Percentiles rank a stretch among this genome's conserved stretches.
Evolutionary conservation across 495 filamentous ascomycete species (phyloP).

Genomic region (Annulohypoxylon nitens): DNA sequence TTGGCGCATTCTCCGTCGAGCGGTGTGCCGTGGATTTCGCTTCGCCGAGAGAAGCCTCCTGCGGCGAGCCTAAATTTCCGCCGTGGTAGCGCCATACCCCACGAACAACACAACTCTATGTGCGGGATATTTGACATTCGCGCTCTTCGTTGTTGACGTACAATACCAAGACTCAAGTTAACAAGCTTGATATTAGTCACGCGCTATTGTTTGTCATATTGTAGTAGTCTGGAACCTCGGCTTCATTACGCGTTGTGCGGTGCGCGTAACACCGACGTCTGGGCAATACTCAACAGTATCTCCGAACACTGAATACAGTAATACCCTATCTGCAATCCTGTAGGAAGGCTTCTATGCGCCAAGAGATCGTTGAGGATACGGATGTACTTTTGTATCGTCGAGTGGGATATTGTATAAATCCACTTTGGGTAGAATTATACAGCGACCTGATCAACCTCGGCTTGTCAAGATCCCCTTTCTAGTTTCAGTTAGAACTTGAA

Average conservation of each 20-base stretch:
- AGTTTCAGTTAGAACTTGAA: background rate
- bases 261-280: slow-evolving; percentile 22
- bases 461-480: background rate
- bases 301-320: slow-evolving; percentile 35
- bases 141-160: background rate
- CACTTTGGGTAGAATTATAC: background rate
- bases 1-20: slow-evolving; percentile 37
- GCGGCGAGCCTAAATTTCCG: slow-evolving; percentile 38
- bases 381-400: slow-evolving; percentile 1
- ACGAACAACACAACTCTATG: slow-evolving; percentile 1
- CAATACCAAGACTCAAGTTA: background rate
- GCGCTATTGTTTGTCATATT: background rate
- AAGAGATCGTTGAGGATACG: slow-evolving; percentile 18
- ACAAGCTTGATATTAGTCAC: background rate
- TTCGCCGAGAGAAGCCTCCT: slow-evolving; percentile 37
- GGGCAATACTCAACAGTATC: slow-evolving; percentile 19
- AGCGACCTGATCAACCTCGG: slow-evolving; percentile 12
- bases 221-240: slow-evolving; percentile 3
- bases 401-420: background rate
- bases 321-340: slow-evolving; percentile 24
- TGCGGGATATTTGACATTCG: background rate
- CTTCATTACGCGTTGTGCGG: slow-evolving; percentile 20
- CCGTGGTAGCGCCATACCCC: slow-evolving; percentile 7
- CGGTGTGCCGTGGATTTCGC: slow-evolving; percentile 38
- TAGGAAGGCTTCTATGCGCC: slow-evolving; percentile 22